These are phyloP conservation scores for Limonium bicolor DNA, from an alignment of 148 eudicot species.

Conservation along the genomic window DNA sequence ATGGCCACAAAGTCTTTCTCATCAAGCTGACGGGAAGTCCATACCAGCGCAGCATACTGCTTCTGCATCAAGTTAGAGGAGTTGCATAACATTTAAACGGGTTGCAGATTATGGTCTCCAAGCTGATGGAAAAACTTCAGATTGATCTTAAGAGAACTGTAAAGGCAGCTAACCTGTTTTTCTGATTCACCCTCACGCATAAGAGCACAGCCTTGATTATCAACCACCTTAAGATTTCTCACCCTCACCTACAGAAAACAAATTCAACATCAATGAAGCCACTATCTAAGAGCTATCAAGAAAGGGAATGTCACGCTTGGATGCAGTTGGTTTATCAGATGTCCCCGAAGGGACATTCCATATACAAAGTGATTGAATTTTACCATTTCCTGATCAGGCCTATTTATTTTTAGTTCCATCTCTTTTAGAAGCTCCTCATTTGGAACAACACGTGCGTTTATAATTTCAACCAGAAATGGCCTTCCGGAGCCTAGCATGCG, in stretches of 20 bases:
- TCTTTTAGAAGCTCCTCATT: slow-evolving; percentile 47
- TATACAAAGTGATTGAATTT: too few relatives aligned
- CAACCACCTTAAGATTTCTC: slow-evolving; percentile 63
- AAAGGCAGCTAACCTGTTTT: slow-evolving; percentile 66
- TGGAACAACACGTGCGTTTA: slow-evolving; percentile 65
- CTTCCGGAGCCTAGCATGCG: slow-evolving; percentile 97
- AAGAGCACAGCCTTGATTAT: slow-evolving; percentile 64
- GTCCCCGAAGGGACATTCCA: too few relatives aligned
- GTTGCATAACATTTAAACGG: neutral
- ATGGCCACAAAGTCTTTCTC: slow-evolving; percentile 52
- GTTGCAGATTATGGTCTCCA: neutral
- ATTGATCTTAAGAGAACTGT: too few relatives aligned
- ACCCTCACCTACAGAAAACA: slow-evolving; percentile 48
- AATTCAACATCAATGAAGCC: neutral
- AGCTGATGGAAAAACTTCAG: too few relatives aligned
- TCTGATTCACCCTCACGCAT: slow-evolving; percentile 99
- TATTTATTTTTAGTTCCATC: slow-evolving; percentile 62
- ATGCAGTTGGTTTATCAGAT: too few relatives aligned
- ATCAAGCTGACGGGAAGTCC: slow-evolving; percentile 71
- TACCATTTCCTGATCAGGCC: slow-evolving; percentile 47
- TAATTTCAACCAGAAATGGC: slow-evolving; percentile 85
- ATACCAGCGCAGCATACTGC: slow-evolving; percentile 86
- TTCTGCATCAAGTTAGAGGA: too few relatives aligned
- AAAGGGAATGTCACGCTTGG: too few relatives aligned
- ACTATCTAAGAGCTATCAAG: too few relatives aligned